Evolutionary conservation across 257 asterid species (phyloP).

Genomic region (Linderniella brevidens): DNA sequence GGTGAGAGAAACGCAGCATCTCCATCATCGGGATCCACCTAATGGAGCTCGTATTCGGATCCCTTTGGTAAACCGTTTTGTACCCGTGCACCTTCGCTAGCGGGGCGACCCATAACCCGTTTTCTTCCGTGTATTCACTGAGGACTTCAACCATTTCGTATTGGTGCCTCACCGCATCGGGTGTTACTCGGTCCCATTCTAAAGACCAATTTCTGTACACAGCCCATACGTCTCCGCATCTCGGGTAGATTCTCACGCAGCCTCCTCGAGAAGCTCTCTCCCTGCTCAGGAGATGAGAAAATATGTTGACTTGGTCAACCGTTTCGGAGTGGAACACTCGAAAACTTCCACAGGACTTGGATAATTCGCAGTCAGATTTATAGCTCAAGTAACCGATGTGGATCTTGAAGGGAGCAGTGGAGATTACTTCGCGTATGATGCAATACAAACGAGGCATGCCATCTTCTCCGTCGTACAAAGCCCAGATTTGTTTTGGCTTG

Average conservation of each 20-base stretch:
- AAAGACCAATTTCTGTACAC: constrained; percentile 85
- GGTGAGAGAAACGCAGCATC: constrained; percentile 92
- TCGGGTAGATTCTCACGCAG: constrained; percentile 75
- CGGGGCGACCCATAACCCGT: constrained; percentile 70
- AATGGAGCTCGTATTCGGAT: constrained; percentile 23
- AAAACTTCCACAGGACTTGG: constrained; percentile 87
- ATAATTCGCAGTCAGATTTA: constrained; percentile 64
- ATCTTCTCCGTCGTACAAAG: constrained; percentile 89
- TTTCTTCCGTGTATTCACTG: constrained; percentile 75
- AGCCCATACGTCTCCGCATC: constrained; percentile 90
- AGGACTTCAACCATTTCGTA: constrained; percentile 95
- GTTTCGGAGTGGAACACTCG: constrained; percentile 67
- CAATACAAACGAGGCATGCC: constrained; percentile 99
- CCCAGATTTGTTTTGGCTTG: constrained; percentile 90
- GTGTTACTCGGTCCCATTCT: constrained; percentile 69
- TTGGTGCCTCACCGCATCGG: constrained; percentile 69
- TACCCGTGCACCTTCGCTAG: constrained; percentile 51
- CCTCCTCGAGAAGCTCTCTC: constrained; percentile 95
- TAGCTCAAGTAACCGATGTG: constrained; percentile 81
- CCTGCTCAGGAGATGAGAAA: constrained; percentile 73
- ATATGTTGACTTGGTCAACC: constrained; percentile 80
- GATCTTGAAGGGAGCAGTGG: constrained; percentile 70
- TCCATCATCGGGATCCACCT: constrained; percentile 73
- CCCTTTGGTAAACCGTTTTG: constrained; percentile 74
- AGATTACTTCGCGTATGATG: constrained; percentile 69